A percentile compares a stretch with the other conserved stretches of the same genome.
Evolutionary conservation across 164 flowering plant genomes (phyloP).

Genomic region (Dillenia turbinata): DNA sequence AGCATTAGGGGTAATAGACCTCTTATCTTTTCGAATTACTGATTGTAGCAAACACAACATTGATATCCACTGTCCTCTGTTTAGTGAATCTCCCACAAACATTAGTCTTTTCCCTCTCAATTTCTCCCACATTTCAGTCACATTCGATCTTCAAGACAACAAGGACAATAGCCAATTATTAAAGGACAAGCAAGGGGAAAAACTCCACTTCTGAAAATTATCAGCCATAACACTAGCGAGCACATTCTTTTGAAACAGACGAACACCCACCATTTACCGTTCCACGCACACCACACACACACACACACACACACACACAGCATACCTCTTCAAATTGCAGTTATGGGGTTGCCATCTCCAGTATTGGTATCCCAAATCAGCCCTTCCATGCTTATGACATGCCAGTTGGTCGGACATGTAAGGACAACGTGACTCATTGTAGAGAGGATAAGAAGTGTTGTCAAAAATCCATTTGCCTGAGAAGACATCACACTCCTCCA

Average conservation of each 20-base stretch:
- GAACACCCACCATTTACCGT: too few relatives aligned
- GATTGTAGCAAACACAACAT: constrained; percentile 89
- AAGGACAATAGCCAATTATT: neutral
- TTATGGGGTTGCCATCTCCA: constrained; percentile 72
- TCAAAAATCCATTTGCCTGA: neutral
- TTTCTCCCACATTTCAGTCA: constrained; percentile 82
- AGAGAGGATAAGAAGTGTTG: neutral
- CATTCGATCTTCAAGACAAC: constrained; percentile 61
- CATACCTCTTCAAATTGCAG: constrained; percentile 81
- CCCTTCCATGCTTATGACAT: neutral
- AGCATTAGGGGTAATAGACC: constrained; percentile 80
- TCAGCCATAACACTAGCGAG: neutral
- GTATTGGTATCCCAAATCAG: neutral
- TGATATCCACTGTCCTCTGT: constrained; percentile 98
- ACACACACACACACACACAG: too few relatives aligned
- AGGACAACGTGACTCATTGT: neutral
- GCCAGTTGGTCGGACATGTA: neutral
- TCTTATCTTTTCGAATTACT: constrained; percentile 60
- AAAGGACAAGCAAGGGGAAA: neutral
- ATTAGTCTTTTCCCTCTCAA: constrained; percentile 89
- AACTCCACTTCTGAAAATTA: neutral
- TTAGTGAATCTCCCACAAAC: constrained; percentile 97
- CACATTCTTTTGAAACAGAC: neutral
- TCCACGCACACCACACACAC: too few relatives aligned
- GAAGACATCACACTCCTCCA: neutral